Evolutionary conservation across 768 basidiomycete species (phyloP), one percentile per base, ranked within the genome.

Genomic region (Pleurotus tuber-regium): DNA sequence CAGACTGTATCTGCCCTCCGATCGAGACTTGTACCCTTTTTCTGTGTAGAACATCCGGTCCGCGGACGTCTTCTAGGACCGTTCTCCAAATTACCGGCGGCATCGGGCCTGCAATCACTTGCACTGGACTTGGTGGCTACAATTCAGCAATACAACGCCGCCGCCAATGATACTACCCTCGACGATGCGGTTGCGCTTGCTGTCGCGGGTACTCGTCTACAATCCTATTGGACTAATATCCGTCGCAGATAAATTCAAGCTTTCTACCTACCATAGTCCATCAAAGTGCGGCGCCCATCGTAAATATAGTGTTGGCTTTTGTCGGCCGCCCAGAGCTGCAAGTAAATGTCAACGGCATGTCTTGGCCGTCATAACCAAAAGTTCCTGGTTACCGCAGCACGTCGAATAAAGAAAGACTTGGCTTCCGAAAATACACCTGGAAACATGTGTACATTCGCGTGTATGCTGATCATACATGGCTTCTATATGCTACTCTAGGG

Each of bases 51-150:
- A 8, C 93, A 97, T 64, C 75, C 89, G n/a, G 70, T 71, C 24
- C 87, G 84, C 42, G 94, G 93, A 7, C 70, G 74, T 50, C 61
- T 94, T 26, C 69, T 71, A 12, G 96, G 95, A 0, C 95, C 95
- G 19, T 98, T 84, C 69, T 66, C 71, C 47, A 87, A 81, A 63
- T 69, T 97, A n/a, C 77, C 81, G 11, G 29, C 52, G 2, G 54
- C 68, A 11, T 67, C 70, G 30, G 61, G 64, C 18, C 55, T 84
- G 36, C 78, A 82, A 51, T 69, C 74, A 26, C 73, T 92, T 18
- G 84, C 78, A 14, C 62, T 96, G 56, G 85, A 92, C 60, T 68
- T 89, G 31, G 85, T 72, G 11, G 70, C 66, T 14, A 65, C 69
- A 3, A 42, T 73, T 42, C 41, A 70, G 30, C 57, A 46, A 10